Base-by-base conservation (phyloP, 1,139 yeast genomes). In the Hyphopichia fennica region DNA sequence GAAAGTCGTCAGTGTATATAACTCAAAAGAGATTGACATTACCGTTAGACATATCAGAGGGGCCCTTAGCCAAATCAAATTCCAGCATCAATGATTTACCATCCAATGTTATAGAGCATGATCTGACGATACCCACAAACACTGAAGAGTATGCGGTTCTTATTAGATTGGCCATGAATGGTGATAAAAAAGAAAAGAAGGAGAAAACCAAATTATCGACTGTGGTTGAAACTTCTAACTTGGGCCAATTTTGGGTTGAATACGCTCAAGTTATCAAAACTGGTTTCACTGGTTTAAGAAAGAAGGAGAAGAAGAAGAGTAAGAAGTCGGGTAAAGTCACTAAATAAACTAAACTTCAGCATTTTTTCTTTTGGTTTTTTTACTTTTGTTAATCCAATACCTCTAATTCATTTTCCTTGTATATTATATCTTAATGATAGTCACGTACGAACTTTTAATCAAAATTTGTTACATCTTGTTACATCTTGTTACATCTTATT, bases 201-300 rank as follows among this genome's bases (percentile, higher is more conserved):
- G 66, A 67, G 44, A 81, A 82, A 56, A 53, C 60, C 33, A 84
- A 84, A 56, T 60, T 80, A 37, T 78, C 87, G 8, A 87, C 96
- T 0, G 77, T 81, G 17, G 88, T 88, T 23, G 76, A 75, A 34
- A 64, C 78, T 0, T 75, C 69, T 4, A 66, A 75, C 16, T 66
- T 87, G 50, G 86, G 82, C 45, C 65, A 67, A 47, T 87, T 87
- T 57, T 87, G 95, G 95, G 61, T 63, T 32, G 80, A 79, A 34
- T 87, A 87, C 59, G 67, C 86, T 1, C 81, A 78, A 37, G 77
- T 77, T 0, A 71, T 87, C 44, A 87, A 86, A 58, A 58, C 68
- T 23, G 89, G 70, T 19, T 62, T 79, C 41, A 63, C 77, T 28
- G 81, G 87, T 10, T 58, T 85, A 46, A 77, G 65, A 53, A 81